A percentile compares a stretch with the other conserved stretches of the same genome.
Evolutionary conservation across 768 basidiomycete genomes (phyloP).

Genomic region (Trametes elegans): DNA sequence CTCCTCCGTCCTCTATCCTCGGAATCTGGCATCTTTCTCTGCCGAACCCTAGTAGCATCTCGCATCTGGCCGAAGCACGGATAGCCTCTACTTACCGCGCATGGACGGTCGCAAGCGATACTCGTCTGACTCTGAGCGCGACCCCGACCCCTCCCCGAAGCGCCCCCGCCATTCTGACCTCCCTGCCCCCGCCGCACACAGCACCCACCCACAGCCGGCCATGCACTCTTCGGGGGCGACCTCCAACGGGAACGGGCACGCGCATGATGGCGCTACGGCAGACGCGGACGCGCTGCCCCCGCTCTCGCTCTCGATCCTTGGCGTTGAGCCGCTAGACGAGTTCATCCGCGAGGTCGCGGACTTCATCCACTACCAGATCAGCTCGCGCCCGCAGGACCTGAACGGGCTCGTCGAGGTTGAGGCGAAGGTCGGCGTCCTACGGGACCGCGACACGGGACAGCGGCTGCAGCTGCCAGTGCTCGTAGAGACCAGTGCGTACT

Average conservation of each 20-base stretch:
- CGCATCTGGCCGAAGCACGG: background rate
- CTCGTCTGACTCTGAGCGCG: conserved; percentile 29
- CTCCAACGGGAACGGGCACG: background rate
- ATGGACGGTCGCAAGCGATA: conserved; percentile 28
- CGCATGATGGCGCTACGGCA: too few relatives aligned
- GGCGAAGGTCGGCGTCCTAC: conserved; percentile 82
- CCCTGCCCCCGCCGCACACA: conserved; percentile 17
- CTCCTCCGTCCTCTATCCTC: too few relatives aligned
- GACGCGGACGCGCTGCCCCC: conserved; percentile 45
- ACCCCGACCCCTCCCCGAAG: conserved; percentile 34
- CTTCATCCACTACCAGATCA: conserved; percentile 75
- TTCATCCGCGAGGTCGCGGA: conserved; percentile 91
- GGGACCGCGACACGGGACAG: conserved; percentile 52
- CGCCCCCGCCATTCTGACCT: conserved; percentile 36
- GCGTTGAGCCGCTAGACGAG: conserved; percentile 89
- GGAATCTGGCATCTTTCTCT: too few relatives aligned
- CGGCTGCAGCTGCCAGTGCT: conserved; percentile 70
- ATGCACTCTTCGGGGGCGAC: background rate
- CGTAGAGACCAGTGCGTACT: conserved; percentile 77
- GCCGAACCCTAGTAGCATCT: too few relatives aligned
- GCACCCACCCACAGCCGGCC: background rate
- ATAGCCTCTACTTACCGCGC: background rate
- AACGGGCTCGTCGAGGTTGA: conserved; percentile 77
- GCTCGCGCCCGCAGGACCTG: conserved; percentile 47
- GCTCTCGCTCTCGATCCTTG: conserved; percentile 77